These are phyloP conservation scores for Hanseniaspora jakobsenii DNA, from an alignment of 805 yeast species.

Conservation along the genomic window DNA sequence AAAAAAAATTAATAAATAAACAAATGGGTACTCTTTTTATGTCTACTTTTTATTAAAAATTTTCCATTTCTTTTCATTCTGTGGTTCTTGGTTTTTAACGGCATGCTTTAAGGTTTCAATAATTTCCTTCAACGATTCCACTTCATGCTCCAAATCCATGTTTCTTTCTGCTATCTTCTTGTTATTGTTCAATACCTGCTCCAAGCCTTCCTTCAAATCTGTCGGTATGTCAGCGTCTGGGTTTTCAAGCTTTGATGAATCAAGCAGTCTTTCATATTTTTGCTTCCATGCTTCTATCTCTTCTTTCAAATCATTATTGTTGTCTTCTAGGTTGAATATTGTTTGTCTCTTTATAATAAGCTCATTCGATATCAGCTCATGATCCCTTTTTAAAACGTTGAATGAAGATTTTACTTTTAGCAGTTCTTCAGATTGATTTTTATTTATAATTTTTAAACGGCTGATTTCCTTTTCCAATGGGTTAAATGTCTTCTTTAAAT, in stretches of 20 bases:
- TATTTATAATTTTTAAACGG: constrained; percentile 55
- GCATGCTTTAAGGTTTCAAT: constrained; percentile 29
- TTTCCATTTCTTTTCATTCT: constrained; percentile 8
- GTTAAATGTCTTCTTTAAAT: constrained; percentile 41
- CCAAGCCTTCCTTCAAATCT: constrained; percentile 40
- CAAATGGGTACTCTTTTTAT: too few relatives aligned
- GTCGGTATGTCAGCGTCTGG: constrained; percentile 31
- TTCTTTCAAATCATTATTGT: constrained; percentile 49
- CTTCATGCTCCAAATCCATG: constrained; percentile 42
- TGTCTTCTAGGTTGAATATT: constrained; percentile 64
- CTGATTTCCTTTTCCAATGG: constrained; percentile 46
- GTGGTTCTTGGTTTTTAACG: constrained; percentile 18
- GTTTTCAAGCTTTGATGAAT: constrained; percentile 19
- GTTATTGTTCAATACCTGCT: constrained; percentile 49
- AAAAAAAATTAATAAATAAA: too few relatives aligned
- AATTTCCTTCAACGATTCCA: constrained; percentile 34
- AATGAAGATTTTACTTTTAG: constrained; percentile 59
- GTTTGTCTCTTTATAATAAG: constrained; percentile 69
- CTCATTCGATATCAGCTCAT: constrained; percentile 73
- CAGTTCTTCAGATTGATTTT: constrained; percentile 59
- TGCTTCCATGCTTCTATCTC: constrained; percentile 29
- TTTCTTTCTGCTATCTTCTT: constrained; percentile 56
- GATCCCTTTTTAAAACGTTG: constrained; percentile 64
- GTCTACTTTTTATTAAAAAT: constrained; percentile 1
- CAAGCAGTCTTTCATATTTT: constrained; percentile 21